Evolutionary conservation across 2,329 filamentous ascomycete species (phyloP).

Genomic region (Alternaria sp.): DNA sequence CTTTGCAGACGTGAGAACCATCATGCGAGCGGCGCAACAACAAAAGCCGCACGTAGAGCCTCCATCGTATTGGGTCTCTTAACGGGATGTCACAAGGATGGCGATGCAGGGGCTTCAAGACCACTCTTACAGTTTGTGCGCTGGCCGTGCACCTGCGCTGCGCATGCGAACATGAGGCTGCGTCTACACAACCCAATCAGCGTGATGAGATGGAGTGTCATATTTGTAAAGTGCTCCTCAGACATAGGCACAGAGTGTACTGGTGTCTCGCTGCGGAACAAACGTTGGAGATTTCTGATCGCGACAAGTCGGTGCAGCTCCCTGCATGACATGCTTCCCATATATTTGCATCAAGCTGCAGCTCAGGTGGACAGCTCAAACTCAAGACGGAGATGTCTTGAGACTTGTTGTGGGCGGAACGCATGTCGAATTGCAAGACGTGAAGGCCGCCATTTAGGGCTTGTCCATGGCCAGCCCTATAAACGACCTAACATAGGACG

Average conservation of each 20-base stretch:
- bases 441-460: not conserved
- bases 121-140: not conserved
- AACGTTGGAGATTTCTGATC: not conserved
- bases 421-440: not conserved
- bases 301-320: not conserved
- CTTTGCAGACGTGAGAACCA: not conserved
- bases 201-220: not conserved
- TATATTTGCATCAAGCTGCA: not conserved
- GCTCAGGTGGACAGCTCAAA: not conserved
- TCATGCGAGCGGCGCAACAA: not conserved
- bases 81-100: not conserved
- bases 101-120: not conserved
- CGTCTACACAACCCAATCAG: not conserved
- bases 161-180: not conserved
- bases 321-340: not conserved
- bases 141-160: not conserved
- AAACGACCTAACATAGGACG: not conserved
- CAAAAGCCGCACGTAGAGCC: not conserved
- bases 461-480: not conserved
- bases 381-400: not conserved
- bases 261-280: not conserved
- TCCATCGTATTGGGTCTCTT: not conserved
- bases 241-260: not conserved
- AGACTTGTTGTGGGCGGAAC: not conserved
- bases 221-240: not conserved